Evolutionary conservation across 2,329 filamentous ascomycete genomes (phyloP).

Genomic region (Pseudocercospora fijiensis): DNA sequence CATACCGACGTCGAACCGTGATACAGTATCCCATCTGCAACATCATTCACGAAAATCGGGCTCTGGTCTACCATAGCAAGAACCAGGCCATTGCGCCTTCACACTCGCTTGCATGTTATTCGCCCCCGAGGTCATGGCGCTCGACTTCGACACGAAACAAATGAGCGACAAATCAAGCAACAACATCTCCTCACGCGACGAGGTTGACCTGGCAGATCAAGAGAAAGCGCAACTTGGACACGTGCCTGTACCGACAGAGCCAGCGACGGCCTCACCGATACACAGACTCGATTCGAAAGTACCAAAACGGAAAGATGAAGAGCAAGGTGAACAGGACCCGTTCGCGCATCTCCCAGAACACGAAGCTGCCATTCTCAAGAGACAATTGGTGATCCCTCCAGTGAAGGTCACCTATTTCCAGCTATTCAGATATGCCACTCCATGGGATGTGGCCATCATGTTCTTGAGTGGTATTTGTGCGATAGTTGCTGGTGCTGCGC

Average conservation of each 20-base stretch:
- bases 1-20: background rate
- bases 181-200: slow-evolving; percentile 27
- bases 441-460: slow-evolving; percentile 44
- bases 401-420: slow-evolving; percentile 44
- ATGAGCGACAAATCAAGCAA: slow-evolving; percentile 21
- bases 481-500: slow-evolving; percentile 38
- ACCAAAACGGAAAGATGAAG: slow-evolving; percentile 26
- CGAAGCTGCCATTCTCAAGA: slow-evolving; percentile 38
- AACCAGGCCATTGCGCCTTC: slow-evolving; percentile 13
- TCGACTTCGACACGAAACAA: slow-evolving; percentile 11
- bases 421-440: slow-evolving; percentile 49
- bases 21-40: background rate
- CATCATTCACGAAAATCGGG: background rate
- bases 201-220: slow-evolving; percentile 30
- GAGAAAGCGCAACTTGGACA: slow-evolving; percentile 35
- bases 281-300: slow-evolving; percentile 30
- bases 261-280: slow-evolving; percentile 29
- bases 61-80: background rate
- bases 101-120: slow-evolving; percentile 9
- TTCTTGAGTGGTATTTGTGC: slow-evolving; percentile 40
- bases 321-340: slow-evolving; percentile 34
- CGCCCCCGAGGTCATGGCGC: slow-evolving; percentile 2
- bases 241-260: slow-evolving; percentile 33
- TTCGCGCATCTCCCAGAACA: slow-evolving; percentile 42
- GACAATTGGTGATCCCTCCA: slow-evolving; percentile 45